Percentiles rank a stretch among this genome's conserved stretches.
Evolutionary conservation across 345 rosid genomes (phyloP).

Genomic region (Lenwebbia sp.): DNA sequence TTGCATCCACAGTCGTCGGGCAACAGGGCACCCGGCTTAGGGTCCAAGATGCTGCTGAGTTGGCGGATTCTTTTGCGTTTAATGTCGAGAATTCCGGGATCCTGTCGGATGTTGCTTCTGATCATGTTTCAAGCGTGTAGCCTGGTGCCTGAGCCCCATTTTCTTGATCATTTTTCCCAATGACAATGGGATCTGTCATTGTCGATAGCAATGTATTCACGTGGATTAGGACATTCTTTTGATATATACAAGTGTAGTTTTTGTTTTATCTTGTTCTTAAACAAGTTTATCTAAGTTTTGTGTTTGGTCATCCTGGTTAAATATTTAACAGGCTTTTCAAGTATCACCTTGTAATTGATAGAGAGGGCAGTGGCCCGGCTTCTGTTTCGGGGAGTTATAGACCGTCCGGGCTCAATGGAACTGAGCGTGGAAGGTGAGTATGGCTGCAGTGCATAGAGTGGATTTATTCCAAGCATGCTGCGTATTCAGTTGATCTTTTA

Average conservation of each 20-base stretch:
- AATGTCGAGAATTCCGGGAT: conserved; percentile 22
- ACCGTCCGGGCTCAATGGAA: background rate
- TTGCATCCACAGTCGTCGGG: conserved; percentile 80
- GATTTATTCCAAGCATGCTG: background rate
- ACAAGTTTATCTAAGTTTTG: background rate
- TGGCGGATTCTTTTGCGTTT: conserved; percentile 56
- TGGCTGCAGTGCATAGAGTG: background rate
- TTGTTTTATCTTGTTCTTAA: too few species aligned
- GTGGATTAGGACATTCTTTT: background rate
- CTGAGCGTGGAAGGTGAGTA: background rate
- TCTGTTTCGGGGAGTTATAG: background rate
- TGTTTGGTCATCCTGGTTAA: background rate
- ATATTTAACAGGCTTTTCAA: background rate
- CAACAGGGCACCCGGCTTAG: conserved; percentile 93
- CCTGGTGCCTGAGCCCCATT: background rate
- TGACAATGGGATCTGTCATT: background rate
- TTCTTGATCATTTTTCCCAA: background rate
- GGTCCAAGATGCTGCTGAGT: conserved; percentile 52
- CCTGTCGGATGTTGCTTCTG: conserved; percentile 53
- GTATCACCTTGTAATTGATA: background rate
- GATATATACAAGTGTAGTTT: background rate
- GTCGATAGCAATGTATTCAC: background rate
- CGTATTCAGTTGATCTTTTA: background rate
- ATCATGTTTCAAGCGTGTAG: conserved; percentile 53
- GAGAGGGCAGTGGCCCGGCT: too few species aligned